Evolutionary conservation across 129 eudicot species (phyloP).

Genomic region (Calendula officinalis): DNA sequence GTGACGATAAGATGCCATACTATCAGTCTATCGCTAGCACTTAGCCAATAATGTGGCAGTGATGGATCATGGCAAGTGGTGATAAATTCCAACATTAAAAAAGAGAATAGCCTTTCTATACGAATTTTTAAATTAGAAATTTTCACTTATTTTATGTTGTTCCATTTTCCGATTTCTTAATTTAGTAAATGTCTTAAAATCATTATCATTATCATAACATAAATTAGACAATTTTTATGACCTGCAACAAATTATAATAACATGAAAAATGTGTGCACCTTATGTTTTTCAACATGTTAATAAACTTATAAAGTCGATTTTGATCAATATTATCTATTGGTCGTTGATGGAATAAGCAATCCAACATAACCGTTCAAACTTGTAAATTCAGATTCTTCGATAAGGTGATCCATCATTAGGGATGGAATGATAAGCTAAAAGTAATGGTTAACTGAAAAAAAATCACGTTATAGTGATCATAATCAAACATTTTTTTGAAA

Average conservation of each 20-base stretch:
- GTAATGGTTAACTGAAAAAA: too few relatives aligned
- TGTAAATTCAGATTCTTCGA: too few relatives aligned
- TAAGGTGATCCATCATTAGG: too few relatives aligned
- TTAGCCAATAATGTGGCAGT: conserved; percentile 6
- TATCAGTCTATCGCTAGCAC: neutral
- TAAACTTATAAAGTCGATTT: neutral
- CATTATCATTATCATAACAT: neutral
- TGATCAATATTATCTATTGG: neutral
- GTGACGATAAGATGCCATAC: conserved; percentile 9
- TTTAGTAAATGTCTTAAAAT: neutral
- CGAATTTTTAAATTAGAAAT: too few relatives aligned
- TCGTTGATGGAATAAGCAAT: neutral
- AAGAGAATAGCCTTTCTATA: neutral
- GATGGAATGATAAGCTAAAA: too few relatives aligned
- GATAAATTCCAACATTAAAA: conserved; percentile 17
- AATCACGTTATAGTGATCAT: too few relatives aligned
- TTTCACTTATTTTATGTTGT: too few relatives aligned
- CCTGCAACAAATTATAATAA: neutral
- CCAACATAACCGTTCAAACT: neutral
- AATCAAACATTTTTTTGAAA: too few relatives aligned
- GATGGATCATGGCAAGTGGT: conserved; percentile 1
- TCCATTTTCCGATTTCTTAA: too few relatives aligned
- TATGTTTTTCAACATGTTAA: too few relatives aligned
- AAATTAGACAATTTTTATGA: neutral
- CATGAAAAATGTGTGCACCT: neutral